A percentile compares a stretch with the other conserved stretches of the same genome.
Conservation (phyloP, 2,329 filamentous ascomycete species). For the Trichoderma endophyticum region DNA sequence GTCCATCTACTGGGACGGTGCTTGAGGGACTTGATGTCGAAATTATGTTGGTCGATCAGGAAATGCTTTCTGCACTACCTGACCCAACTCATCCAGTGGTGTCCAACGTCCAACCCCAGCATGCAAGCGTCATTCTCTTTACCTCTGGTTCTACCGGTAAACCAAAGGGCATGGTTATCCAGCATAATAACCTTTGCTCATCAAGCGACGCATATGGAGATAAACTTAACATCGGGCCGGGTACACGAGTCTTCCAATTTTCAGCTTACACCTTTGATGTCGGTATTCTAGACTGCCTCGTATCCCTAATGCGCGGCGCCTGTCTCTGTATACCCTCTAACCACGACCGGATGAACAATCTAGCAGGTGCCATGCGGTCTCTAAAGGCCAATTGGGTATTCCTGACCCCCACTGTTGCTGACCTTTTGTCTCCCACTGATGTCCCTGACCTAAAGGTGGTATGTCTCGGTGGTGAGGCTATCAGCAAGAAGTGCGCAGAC, state of each 20-base stretch:
- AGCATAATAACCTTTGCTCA: conserved; percentile 14
- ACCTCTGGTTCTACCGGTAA: conserved; percentile 13
- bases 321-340: conserved; percentile 24
- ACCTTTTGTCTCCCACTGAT: conserved; percentile 10
- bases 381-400: conserved; percentile 12
- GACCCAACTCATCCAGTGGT: not conserved
- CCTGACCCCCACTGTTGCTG: conserved; percentile 23
- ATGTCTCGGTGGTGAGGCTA: conserved; percentile 15
- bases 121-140: conserved; percentile 15
- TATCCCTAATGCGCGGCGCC: conserved; percentile 21
- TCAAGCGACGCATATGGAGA: conserved; percentile 14
- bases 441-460: conserved; percentile 10
- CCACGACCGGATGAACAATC: conserved; percentile 19
- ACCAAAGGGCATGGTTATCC: conserved; percentile 16
- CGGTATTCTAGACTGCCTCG: conserved; percentile 21
- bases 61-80: not conserved
- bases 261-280: conserved; percentile 24
- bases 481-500: conserved; percentile 9
- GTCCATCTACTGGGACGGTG: not conserved
- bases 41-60: not conserved
- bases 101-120: not conserved
- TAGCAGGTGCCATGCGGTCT: conserved; percentile 16
- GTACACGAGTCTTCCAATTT: conserved; percentile 22
- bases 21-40: not conserved
- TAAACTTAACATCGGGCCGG: conserved; percentile 5